These are phyloP conservation scores for Lasiosphaeria ovina DNA, from an alignment of 495 filamentous ascomycete species.

Conservation along the genomic window DNA sequence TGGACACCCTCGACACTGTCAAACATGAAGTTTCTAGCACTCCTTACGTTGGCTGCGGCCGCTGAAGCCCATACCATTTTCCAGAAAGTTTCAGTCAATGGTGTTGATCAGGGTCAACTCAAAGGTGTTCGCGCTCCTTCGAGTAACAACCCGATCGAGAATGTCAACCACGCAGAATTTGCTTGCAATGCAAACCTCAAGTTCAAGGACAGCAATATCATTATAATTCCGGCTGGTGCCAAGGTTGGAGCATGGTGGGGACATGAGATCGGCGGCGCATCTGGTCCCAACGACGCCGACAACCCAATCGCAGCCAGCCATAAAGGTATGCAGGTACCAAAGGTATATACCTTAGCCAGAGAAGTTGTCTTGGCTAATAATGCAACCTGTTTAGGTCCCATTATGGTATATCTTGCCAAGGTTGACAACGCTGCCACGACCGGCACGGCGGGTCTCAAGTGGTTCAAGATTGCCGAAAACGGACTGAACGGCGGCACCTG, in stretches of 20 bases:
- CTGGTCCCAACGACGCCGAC: constrained; percentile 46
- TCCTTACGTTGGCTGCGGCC: constrained; percentile 30
- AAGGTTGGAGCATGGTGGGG: constrained; percentile 52
- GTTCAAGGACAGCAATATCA: constrained; percentile 39
- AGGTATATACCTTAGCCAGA: constrained; percentile 21
- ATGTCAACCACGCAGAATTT: constrained; percentile 36
- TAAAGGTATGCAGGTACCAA: constrained; percentile 42
- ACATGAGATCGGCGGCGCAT: constrained; percentile 44
- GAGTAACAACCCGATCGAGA: constrained; percentile 48
- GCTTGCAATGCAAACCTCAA: constrained; percentile 41
- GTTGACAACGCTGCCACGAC: constrained; percentile 51
- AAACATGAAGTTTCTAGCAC: constrained; percentile 41
- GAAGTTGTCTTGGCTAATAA: constrained; percentile 35
- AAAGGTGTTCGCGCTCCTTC: constrained; percentile 38
- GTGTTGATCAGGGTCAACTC: constrained; percentile 40
- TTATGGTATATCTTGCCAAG: constrained; percentile 54
- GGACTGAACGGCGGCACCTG: constrained; percentile 49
- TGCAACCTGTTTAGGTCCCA: constrained; percentile 45
- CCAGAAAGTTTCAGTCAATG: constrained; percentile 52
- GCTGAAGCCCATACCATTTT: constrained; percentile 50
- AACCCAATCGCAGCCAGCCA: constrained; percentile 35
- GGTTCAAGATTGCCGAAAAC: constrained; percentile 54
- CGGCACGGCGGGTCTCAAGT: constrained; percentile 43
- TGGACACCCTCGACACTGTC: neutral
- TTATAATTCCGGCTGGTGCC: constrained; percentile 46